Percentiles rank a stretch among this genome's conserved stretches.
Evolutionary conservation across 2,329 filamentous ascomycete genomes (phyloP).

Genomic region (Trichoderma gracile): DNA sequence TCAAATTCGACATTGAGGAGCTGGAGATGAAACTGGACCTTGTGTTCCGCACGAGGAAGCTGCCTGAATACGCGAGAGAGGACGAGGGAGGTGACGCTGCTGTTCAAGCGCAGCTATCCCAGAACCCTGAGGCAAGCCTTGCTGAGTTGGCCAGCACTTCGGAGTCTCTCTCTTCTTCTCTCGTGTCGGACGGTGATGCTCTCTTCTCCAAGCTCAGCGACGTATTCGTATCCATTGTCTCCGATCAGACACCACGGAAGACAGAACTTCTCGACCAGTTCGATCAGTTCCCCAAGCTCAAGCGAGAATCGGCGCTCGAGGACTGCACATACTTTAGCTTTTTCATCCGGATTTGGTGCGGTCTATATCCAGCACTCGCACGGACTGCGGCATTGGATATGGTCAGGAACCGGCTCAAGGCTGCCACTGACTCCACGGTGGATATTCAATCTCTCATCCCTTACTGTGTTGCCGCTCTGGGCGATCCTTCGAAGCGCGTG

Average conservation of each 20-base stretch:
- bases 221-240: constrained; percentile 57
- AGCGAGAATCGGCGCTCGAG: constrained; percentile 55
- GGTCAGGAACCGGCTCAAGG: constrained; percentile 58
- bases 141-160: constrained; percentile 42
- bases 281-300: constrained; percentile 56
- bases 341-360: constrained; percentile 72
- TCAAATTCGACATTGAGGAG: constrained; percentile 70
- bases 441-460: constrained; percentile 83
- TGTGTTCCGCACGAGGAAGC: constrained; percentile 60
- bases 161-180: constrained; percentile 51
- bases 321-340: constrained; percentile 73
- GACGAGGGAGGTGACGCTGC: constrained; percentile 38
- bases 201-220: constrained; percentile 61
- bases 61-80: constrained; percentile 54
- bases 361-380: constrained; percentile 67
- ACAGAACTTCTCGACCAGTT: constrained; percentile 50
- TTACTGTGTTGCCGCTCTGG: constrained; percentile 72
- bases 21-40: constrained; percentile 74
- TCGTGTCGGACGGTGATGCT: constrained; percentile 51
- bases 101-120: constrained; percentile 34
- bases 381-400: constrained; percentile 69
- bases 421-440: constrained; percentile 47
- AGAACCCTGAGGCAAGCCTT: constrained; percentile 45
- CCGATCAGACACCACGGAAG: constrained; percentile 43
- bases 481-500: constrained; percentile 73